Conservation (phyloP, 78 protist genomes). For the Dictyostelium intermedium region DNA sequence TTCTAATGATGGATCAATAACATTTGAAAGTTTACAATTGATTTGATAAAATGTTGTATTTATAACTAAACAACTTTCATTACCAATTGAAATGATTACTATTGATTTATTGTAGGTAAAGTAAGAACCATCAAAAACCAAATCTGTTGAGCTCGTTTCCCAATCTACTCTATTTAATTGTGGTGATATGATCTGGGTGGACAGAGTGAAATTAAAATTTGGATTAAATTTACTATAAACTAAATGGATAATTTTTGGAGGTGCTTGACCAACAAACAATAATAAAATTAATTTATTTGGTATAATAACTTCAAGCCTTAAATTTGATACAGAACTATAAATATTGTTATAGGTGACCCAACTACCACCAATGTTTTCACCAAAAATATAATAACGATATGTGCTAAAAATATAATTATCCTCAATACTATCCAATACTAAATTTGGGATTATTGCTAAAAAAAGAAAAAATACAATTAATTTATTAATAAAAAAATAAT, state of each 20-base stretch:
- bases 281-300: neutral
- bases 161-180: neutral
- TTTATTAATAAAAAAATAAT: no score
- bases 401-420: neutral
- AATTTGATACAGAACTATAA: neutral
- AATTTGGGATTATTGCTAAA: neutral
- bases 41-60: neutral
- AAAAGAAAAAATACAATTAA: neutral
- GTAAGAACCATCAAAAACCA: neutral
- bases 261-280: neutral
- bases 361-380: neutral
- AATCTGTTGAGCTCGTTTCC: neutral
- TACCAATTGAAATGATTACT: neutral
- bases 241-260: neutral
- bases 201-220: neutral
- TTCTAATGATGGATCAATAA: neutral
- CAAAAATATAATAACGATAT: neutral
- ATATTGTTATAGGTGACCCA: neutral
- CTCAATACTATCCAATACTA: neutral
- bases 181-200: neutral
- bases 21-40: neutral
- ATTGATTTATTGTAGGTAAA: neutral
- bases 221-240: neutral
- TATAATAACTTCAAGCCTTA: neutral
- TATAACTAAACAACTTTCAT: neutral